Percentiles rank a stretch among this genome's conserved stretches.
phyloP scores from a whole-genome alignment of 257 asterid species.

The Fraxinus americana region DNA sequence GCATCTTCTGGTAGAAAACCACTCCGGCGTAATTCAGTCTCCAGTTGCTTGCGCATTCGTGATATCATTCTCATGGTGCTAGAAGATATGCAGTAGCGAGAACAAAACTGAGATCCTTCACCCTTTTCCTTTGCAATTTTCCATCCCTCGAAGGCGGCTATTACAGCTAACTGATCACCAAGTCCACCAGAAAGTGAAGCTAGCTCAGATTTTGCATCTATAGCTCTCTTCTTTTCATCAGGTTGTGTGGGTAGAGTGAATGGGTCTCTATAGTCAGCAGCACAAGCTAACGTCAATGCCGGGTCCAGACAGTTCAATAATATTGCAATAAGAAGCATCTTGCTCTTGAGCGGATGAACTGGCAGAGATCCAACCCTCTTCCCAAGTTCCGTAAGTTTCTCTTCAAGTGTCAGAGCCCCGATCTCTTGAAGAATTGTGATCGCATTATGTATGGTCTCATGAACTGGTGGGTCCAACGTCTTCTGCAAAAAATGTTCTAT shows the following conservation, averaged over 20 bases:
- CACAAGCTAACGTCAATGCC: constrained; percentile 90
- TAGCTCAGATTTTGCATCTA: constrained; percentile 65
- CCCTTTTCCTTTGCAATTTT: constrained; percentile 60
- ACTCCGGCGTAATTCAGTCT: constrained; percentile 49
- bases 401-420: constrained; percentile 79
- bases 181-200: constrained; percentile 77
- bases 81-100: constrained; percentile 64
- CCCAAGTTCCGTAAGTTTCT: constrained; percentile 86
- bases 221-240: constrained; percentile 61
- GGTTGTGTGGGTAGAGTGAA: constrained; percentile 76
- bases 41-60: constrained; percentile 71
- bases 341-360: constrained; percentile 90
- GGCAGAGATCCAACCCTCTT: constrained; percentile 84
- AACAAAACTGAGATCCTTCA: constrained; percentile 61
- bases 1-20: constrained; percentile 65
- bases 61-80: constrained; percentile 70
- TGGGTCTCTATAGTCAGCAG: constrained; percentile 75
- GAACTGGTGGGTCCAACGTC: constrained; percentile 83
- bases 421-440: constrained; percentile 73
- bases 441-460: constrained; percentile 82
- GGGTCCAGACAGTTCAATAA: constrained; percentile 87
- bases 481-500: constrained; percentile 79
- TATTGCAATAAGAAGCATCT: constrained; percentile 84
- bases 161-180: constrained; percentile 84
- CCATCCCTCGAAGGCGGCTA: constrained; percentile 95